Conservation (phyloP, 805 yeast species). For the Myxozyma melibiosi region DNA sequence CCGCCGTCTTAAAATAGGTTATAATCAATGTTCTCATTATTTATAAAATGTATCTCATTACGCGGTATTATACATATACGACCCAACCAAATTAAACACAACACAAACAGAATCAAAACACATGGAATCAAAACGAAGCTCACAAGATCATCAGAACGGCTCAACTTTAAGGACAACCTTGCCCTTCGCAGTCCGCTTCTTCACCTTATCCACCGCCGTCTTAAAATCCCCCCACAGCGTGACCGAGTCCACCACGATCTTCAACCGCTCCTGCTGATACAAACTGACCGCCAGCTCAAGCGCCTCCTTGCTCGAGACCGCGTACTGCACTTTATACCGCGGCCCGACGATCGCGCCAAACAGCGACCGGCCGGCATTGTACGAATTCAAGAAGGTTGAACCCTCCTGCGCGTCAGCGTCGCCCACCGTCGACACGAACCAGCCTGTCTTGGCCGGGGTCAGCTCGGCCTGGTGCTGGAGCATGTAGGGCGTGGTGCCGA, state of each 20-base stretch:
- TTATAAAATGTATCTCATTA: not conserved
- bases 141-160: conserved; percentile 12
- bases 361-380: conserved; percentile 33
- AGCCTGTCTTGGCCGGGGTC: conserved; percentile 48
- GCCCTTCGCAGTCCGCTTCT: conserved; percentile 59
- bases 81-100: no score
- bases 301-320: conserved; percentile 42
- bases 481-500: conserved; percentile 59
- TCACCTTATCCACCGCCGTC: conserved; percentile 54
- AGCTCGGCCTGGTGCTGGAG: conserved; percentile 51
- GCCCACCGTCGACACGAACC: conserved; percentile 60
- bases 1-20: conserved; percentile 56
- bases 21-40: no score
- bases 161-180: conserved; percentile 56
- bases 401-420: conserved; percentile 50
- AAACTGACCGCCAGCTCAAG: conserved; percentile 48
- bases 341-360: conserved; percentile 40
- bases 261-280: conserved; percentile 50
- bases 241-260: conserved; percentile 57
- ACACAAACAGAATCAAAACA: not conserved
- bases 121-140: no score
- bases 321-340: conserved; percentile 35
- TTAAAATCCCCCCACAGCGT: conserved; percentile 52
- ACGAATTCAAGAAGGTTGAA: conserved; percentile 10
- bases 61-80: not conserved